Conservation (phyloP, 208 protist species). For the Trichomonas vaginalis region DNA sequence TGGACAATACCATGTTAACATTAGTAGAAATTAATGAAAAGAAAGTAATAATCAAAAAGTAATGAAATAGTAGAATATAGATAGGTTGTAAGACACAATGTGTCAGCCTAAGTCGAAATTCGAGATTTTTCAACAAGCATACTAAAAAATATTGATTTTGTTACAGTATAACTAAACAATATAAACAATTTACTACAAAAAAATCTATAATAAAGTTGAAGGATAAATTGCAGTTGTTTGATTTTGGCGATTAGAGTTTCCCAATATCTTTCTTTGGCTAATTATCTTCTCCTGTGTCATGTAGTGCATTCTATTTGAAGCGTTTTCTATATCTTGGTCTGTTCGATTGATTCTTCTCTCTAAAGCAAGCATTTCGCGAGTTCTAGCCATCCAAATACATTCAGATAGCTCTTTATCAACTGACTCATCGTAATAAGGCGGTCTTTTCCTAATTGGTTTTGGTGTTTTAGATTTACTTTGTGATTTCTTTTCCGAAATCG, state of each 20-base stretch:
- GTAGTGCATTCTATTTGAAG: neutral
- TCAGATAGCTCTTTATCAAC: neutral
- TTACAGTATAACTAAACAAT: no score
- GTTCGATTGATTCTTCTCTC: neutral
- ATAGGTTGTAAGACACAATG: no score
- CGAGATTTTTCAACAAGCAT: no score
- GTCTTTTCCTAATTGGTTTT: neutral
- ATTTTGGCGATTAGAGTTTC: neutral
- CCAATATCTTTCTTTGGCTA: neutral
- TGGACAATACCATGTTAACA: no score
- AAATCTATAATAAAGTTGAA: neutral
- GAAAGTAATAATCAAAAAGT: no score
- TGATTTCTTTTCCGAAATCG: neutral
- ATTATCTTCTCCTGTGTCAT: neutral
- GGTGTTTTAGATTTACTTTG: neutral
- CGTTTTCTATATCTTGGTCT: neutral
- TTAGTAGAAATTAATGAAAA: no score
- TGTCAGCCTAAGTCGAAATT: no score
- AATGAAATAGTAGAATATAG: no score
- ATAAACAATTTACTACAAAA: no score
- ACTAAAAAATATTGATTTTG: no score
- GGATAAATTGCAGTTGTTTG: neutral
- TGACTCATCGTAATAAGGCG: neutral
- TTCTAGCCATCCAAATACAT: neutral
- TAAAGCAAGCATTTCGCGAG: neutral